Conservation (phyloP, 495 filamentous ascomycete genomes). For the Bacidia gigantensis region DNA sequence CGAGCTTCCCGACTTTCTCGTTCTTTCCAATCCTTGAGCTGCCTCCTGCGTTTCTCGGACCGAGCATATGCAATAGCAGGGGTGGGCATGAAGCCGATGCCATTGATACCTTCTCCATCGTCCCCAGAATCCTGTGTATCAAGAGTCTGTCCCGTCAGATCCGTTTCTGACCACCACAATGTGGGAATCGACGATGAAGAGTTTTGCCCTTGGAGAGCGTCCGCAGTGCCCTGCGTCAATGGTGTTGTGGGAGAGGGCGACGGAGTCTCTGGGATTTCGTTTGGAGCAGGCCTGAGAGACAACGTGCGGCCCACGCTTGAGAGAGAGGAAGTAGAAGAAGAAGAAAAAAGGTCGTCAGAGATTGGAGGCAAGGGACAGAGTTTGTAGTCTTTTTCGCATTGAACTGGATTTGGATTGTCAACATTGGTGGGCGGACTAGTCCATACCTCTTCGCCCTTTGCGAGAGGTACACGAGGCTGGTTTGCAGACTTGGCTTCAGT, state of each 20-base stretch:
- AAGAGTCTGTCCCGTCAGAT: constrained; percentile 61
- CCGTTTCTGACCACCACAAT: constrained; percentile 65
- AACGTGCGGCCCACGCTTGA: no score
- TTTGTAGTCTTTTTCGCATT: neutral
- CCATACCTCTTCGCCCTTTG: neutral
- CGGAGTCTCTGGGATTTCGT: neutral
- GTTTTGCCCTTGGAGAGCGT: constrained; percentile 11
- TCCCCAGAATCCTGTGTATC: constrained; percentile 57
- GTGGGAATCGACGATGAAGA: constrained; percentile 32
- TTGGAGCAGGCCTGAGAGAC: no score
- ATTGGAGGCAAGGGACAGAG: neutral
- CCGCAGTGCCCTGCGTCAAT: neutral
- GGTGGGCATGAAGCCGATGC: constrained; percentile 83
- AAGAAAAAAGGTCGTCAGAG: neutral
- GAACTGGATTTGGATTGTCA: neutral
- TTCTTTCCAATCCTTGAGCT: constrained; percentile 70
- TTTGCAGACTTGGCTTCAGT: constrained; percentile 10
- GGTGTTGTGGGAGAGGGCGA: neutral
- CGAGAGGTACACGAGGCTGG: neutral
- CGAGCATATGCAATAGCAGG: constrained; percentile 67
- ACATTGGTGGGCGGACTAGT: neutral
- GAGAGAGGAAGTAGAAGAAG: neutral
- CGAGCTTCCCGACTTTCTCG: constrained; percentile 76
- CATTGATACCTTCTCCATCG: constrained; percentile 72
- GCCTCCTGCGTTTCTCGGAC: constrained; percentile 59